phyloP scores from a whole-genome alignment of 2,329 filamentous ascomycete species.

The Colletotrichum aenigma region DNA sequence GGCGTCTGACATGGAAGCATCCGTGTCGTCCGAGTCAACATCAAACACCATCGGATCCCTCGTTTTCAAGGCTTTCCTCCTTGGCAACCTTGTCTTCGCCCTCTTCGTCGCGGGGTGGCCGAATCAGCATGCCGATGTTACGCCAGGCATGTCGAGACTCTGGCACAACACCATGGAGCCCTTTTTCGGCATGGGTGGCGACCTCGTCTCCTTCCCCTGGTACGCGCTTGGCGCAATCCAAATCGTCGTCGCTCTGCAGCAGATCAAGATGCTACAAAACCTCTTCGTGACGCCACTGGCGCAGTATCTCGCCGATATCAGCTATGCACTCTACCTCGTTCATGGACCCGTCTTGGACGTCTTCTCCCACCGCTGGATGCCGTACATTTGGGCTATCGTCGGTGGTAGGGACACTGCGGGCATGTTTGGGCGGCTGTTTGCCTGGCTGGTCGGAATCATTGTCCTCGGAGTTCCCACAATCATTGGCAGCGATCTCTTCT shows the following conservation, averaged over 20 bases:
- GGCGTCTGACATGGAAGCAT: conserved; percentile 5
- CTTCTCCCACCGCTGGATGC: conserved; percentile 29
- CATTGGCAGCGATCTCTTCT: conserved; percentile 64
- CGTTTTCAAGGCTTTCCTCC: conserved; percentile 25
- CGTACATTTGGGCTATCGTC: conserved; percentile 25
- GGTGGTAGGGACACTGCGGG: conserved; percentile 37
- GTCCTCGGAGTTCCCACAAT: conserved; percentile 42
- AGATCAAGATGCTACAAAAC: conserved; percentile 25
- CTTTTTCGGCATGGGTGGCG: conserved; percentile 35
- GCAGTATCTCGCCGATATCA: conserved; percentile 61
- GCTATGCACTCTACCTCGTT: conserved; percentile 63
- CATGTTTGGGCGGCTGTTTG: conserved; percentile 31
- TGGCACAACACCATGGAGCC: conserved; percentile 34
- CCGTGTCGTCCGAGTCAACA: background rate
- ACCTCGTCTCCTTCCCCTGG: conserved; percentile 38
- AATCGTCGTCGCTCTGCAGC: conserved; percentile 34
- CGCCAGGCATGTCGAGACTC: conserved; percentile 36
- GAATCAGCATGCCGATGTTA: conserved; percentile 35
- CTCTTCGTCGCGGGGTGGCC: conserved; percentile 46
- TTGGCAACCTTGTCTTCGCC: conserved; percentile 29
- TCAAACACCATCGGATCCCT: conserved; percentile 9
- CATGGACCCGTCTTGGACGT: conserved; percentile 55
- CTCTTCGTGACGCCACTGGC: conserved; percentile 51
- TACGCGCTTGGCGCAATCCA: conserved; percentile 38
- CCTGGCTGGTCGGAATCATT: conserved; percentile 42